phyloP scores from a whole-genome alignment of 306 rosid species.

The Glycine soja region DNA sequence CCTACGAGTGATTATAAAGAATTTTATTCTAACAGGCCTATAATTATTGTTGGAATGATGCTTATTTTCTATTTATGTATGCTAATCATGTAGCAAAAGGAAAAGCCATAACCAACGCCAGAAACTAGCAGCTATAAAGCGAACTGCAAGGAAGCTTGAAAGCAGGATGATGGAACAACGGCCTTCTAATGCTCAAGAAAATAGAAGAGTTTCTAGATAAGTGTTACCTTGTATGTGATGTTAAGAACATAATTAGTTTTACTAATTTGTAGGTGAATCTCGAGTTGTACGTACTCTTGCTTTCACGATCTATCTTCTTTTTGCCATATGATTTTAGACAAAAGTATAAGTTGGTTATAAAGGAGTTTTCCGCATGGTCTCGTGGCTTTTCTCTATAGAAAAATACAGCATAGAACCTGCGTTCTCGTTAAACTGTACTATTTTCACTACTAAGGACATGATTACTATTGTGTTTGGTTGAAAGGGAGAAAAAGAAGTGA shows the following conservation, averaged over 20 bases:
- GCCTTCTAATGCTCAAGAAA: constrained; percentile 53
- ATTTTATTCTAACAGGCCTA: neutral
- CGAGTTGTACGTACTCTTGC: constrained; percentile 22
- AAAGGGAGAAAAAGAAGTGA: too few relatives aligned
- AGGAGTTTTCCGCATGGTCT: neutral
- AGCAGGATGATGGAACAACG: constrained; percentile 54
- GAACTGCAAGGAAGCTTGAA: constrained; percentile 76
- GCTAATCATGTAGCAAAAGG: constrained; percentile 48
- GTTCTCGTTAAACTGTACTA: too few relatives aligned
- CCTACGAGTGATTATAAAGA: too few relatives aligned
- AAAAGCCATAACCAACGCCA: constrained; percentile 58
- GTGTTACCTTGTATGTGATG: constrained; percentile 45
- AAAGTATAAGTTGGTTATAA: neutral
- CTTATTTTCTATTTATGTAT: constrained; percentile 15
- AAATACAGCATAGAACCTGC: too few relatives aligned
- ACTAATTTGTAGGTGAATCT: constrained; percentile 46
- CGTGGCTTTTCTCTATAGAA: too few relatives aligned
- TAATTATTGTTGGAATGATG: constrained; percentile 21
- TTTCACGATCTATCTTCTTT: neutral
- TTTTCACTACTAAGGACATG: too few relatives aligned
- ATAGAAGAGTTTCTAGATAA: constrained; percentile 57
- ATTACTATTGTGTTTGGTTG: too few relatives aligned
- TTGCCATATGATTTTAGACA: neutral
- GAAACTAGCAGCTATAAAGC: constrained; percentile 74
- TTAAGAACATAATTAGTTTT: constrained; percentile 46